Base-by-base conservation (phyloP, 1,284 basidiomycete species). In the Meira nashicola region DNA sequence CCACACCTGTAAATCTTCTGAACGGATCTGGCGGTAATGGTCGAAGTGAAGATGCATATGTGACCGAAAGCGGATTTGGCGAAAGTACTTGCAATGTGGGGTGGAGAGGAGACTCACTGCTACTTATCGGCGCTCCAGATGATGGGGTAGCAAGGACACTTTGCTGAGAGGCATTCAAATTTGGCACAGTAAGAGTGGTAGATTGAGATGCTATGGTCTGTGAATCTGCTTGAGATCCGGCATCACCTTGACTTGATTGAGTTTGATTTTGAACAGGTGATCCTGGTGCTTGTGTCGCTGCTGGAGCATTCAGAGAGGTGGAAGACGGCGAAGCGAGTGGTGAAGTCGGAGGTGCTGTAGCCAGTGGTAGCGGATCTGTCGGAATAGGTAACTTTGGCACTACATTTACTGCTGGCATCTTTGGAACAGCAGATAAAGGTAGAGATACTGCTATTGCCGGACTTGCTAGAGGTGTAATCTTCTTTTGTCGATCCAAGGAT, bases 1-100 rank as follows among this genome's bases (percentile, higher is more conserved):
- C 75, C 37, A 63, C 61, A 21, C 71, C 73, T 1, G 74, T 77
- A 50, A 72, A 64, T 9, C 74, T 69, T 8, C 75, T 63, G 23
- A 64, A 68, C 21, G 75, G 75, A 51, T 77, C 75, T 2, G 73
- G 65, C 2, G 73, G 74, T 25, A 77, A 64, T 1, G 76, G 76
- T 21, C 74, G 71, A 6, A 77, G 62, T 8, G 74, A 71, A 9
- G 74, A 73, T 2, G 76, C 74, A 58, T 75, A 77, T 15, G 73
- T 76, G 14, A 75, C 70, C 12, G 73, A 74, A 10, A 76, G 62
- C 1, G 76, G 76, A 38, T 77, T 75, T 1, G 74, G 74, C 11
- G 73, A 69, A 7, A 77, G 66, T 6, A 60, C 61, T 57, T 71
- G 62, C 37, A 77, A 54, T 8, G 71, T 70, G 1, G 67, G 65